These are phyloP conservation scores for Trametopsis cervina DNA, from an alignment of 768 basidiomycete genomes.

Conservation along the genomic window DNA sequence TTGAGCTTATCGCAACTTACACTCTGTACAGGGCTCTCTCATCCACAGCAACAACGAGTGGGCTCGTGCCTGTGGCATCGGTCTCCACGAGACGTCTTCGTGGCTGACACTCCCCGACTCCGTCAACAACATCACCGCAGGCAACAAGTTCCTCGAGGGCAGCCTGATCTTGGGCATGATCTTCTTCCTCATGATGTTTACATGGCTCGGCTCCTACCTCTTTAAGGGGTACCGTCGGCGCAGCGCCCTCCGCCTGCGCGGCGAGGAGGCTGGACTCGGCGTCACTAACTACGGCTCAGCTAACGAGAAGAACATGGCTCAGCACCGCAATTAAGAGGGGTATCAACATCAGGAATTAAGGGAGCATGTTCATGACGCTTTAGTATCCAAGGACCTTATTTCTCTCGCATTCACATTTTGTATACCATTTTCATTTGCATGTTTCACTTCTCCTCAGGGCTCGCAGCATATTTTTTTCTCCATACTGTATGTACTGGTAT, in stretches of 20 bases:
- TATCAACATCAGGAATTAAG: background rate
- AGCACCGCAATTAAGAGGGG: background rate
- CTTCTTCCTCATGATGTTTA: conserved; percentile 29
- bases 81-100: conserved; percentile 6
- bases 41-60: conserved; percentile 39
- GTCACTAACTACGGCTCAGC: background rate
- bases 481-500: background rate
- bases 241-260: conserved; percentile 24
- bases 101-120: conserved; percentile 11
- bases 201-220: conserved; percentile 27
- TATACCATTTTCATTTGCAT: background rate
- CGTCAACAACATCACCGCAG: conserved; percentile 9
- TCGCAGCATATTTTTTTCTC: background rate
- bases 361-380: background rate
- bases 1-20: background rate
- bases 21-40: conserved; percentile 32
- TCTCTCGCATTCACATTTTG: background rate
- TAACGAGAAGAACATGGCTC: background rate
- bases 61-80: conserved; percentile 33
- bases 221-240: conserved; percentile 28
- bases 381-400: background rate
- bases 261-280: conserved; percentile 28
- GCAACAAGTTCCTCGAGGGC: conserved; percentile 23
- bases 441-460: background rate
- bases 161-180: conserved; percentile 29